These are phyloP conservation scores for Chlorella sorokiniana DNA, from an alignment of 139 green algal genomes.

Conservation along the genomic window DNA sequence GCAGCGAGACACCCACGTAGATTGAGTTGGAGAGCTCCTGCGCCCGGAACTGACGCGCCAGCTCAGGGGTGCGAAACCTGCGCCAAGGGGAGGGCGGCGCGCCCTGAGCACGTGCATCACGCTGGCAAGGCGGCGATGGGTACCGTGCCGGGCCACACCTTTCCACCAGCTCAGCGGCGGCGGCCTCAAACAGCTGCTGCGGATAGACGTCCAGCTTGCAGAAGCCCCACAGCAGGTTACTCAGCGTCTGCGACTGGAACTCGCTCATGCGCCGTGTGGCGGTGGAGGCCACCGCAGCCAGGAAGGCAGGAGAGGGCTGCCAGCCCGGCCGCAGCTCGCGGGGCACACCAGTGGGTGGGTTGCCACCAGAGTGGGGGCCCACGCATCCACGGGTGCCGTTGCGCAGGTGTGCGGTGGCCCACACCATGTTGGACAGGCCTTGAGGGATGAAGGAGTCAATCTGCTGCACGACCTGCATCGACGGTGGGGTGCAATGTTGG, in stretches of 20 bases:
- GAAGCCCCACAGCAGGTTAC: slow-evolving; percentile 55
- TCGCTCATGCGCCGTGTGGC: slow-evolving; percentile 6
- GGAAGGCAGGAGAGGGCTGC: slow-evolving; percentile 35
- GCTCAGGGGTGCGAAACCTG: slow-evolving; percentile 8
- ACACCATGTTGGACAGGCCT: slow-evolving; percentile 55
- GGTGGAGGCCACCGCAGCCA: slow-evolving; percentile 29
- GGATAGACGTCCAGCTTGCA: slow-evolving; percentile 44
- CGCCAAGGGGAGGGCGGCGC: not conserved
- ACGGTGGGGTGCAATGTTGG: not conserved
- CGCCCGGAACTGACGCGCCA: slow-evolving; percentile 28
- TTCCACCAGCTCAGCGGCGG: slow-evolving; percentile 32
- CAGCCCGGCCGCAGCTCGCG: slow-evolving; percentile 5
- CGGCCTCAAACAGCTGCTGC: slow-evolving; percentile 37
- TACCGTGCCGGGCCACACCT: not conserved
- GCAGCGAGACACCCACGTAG: slow-evolving; percentile 28
- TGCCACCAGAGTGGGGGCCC: not conserved
- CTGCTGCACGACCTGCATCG: not conserved
- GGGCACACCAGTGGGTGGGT: not conserved
- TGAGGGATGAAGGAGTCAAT: slow-evolving; percentile 46
- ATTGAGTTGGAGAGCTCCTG: slow-evolving; percentile 49
- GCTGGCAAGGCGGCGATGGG: not conserved
- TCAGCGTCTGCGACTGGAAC: slow-evolving; percentile 48
- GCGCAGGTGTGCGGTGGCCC: slow-evolving; percentile 47
- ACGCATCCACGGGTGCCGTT: slow-evolving; percentile 30
- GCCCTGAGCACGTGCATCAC: not conserved